Conservation (phyloP, 139 green algal species). For the Edaphochlamys debaryana region DNA sequence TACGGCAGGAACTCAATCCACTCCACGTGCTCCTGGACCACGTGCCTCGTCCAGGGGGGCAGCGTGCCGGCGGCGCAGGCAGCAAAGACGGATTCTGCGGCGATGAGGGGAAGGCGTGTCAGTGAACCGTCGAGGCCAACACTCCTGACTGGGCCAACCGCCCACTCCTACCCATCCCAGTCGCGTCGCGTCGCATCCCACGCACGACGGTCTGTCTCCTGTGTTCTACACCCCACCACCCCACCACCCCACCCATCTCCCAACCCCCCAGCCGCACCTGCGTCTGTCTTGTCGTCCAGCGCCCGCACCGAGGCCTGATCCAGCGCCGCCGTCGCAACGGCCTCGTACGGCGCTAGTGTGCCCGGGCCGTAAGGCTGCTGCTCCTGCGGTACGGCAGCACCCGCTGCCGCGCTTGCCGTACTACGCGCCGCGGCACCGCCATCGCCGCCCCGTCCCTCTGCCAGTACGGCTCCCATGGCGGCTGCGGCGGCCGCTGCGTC, state of each 20-base stretch:
- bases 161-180: no score
- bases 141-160: no score
- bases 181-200: no score
- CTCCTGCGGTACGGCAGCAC: no score
- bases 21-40: conserved; percentile 16
- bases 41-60: conserved; percentile 23
- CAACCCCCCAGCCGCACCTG: not conserved
- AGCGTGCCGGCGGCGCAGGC: not conserved
- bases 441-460: no score
- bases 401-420: no score
- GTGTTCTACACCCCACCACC: not conserved
- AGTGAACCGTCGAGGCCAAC: not conserved
- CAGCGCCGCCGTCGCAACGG: not conserved
- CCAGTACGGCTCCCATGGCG: no score
- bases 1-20: conserved; percentile 26
- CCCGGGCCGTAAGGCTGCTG: not conserved
- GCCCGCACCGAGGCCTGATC: not conserved
- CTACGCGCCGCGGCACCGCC: no score
- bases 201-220: no score
- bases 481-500: not conserved
- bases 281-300: conserved; percentile 22
- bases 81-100: conserved; percentile 2
- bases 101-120: not conserved
- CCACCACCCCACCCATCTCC: not conserved
- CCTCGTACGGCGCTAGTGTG: not conserved